Conservation (phyloP, 2,329 filamentous ascomycete genomes). For the Penicillium sp. region DNA sequence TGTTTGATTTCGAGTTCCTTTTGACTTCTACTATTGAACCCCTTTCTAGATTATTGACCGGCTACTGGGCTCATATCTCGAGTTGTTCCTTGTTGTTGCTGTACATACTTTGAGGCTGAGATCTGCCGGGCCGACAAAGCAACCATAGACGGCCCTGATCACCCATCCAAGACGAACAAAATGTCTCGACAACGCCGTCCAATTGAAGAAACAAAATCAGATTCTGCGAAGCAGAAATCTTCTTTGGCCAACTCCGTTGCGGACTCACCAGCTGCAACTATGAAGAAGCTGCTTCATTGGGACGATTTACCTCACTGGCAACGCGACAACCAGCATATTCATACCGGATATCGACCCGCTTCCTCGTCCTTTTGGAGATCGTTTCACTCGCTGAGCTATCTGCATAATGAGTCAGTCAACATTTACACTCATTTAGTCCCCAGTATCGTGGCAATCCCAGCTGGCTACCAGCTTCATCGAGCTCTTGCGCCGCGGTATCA, state of each 20-base stretch:
- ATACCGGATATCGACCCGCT: slow-evolving; percentile 58
- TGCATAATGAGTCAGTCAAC: slow-evolving; percentile 66
- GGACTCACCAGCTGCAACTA: slow-evolving; percentile 21
- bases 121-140: slow-evolving; percentile 8
- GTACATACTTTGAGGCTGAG: slow-evolving; percentile 11
- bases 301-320: slow-evolving; percentile 50
- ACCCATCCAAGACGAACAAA: slow-evolving; percentile 15
- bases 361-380: slow-evolving; percentile 57
- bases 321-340: slow-evolving; percentile 65
- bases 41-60: neutral
- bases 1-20: neutral
- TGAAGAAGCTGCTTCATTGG: slow-evolving; percentile 43
- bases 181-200: slow-evolving; percentile 32
- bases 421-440: slow-evolving; percentile 69
- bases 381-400: slow-evolving; percentile 52
- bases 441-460: slow-evolving; percentile 51
- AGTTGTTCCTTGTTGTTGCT: slow-evolving; percentile 8
- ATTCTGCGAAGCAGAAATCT: slow-evolving; percentile 17
- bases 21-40: neutral
- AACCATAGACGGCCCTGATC: slow-evolving; percentile 10
- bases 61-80: too few relatives aligned
- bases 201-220: slow-evolving; percentile 14
- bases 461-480: slow-evolving; percentile 50
- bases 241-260: slow-evolving; percentile 22
- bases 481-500: slow-evolving; percentile 61